Evolutionary conservation across 169 alveolate genomes (phyloP), one percentile per base, ranked within the genome.

Genomic region (Perkinsus olseni): DNA sequence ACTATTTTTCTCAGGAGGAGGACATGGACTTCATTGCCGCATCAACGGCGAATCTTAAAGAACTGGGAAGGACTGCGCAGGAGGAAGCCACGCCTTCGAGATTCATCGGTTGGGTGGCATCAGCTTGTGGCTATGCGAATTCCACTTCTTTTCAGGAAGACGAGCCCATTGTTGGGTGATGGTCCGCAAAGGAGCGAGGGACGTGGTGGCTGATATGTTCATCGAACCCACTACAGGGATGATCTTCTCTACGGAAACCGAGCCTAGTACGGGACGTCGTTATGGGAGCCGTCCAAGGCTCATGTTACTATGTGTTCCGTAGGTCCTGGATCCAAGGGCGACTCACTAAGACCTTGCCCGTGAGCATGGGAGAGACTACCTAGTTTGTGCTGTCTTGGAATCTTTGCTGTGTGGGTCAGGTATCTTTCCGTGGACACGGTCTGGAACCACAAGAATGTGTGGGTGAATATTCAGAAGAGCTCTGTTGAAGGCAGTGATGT

Each of bases 161-260:
- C 13, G 82, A 62, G 82, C 82, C 1, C 98, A 97, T 93, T 95
- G 97, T 39, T 97, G 98, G 98, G 97, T 97, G 11, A 91, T 96
- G 50, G 74, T 97, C n/a, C 96, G 96, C 92, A 95, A 95, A 91
- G 98, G 97, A 0, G 92, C 95, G 91, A 94, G 97, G 92, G 94
- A 93, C 31, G 93, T 96, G 39, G 92, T 94, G 74, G 94, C 95
- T 91, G 94, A 95, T 74, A 91, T 95, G 38, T 97, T 96, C 94
- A 96, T 97, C 91, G 98, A 97, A 94, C 97, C 97, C 1, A 92
- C 97, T 11, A 96, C 98, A 34, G 98, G 98, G 40, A 62, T 62
- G 37, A 24, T 62, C 8, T 62, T 62, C 82, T 62, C 82, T 62
- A 62, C 82, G 1, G 31, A 62, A 62, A 28, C 34, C 36, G 82